These are phyloP conservation scores for Cercospora sp. DNA, from an alignment of 2,329 filamentous ascomycete species.

Conservation along the genomic window DNA sequence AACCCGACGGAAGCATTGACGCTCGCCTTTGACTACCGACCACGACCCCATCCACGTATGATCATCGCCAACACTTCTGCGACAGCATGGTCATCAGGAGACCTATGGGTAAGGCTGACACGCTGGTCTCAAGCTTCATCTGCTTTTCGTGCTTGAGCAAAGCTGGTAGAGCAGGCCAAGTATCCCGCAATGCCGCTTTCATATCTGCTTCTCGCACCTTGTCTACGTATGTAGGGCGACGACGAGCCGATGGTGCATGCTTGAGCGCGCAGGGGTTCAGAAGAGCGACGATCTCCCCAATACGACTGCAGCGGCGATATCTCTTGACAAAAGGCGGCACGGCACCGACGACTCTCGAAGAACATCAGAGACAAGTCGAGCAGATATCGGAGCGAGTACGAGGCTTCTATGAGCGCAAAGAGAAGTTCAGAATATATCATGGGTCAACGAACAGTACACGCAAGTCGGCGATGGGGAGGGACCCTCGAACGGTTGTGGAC, in stretches of 20 bases:
- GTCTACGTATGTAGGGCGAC: conserved; percentile 2
- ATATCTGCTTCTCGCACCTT: conserved; percentile 11
- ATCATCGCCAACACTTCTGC: not conserved
- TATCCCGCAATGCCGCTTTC: conserved; percentile 13
- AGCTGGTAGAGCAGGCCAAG: conserved; percentile 12
- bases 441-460: conserved; percentile 77
- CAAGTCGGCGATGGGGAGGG: conserved; percentile 41
- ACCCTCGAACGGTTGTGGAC: conserved; percentile 56
- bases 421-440: conserved; percentile 73
- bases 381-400: conserved; percentile 50
- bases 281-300: not conserved
- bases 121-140: conserved; percentile 3
- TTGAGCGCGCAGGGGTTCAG: not conserved
- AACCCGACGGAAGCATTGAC: not conserved
- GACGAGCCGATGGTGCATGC: not conserved
- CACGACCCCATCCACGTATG: not conserved
- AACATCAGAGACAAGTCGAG: conserved; percentile 41
- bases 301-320: conserved; percentile 3
- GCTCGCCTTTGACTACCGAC: not conserved
- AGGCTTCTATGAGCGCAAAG: conserved; percentile 52
- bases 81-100: not conserved
- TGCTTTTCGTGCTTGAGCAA: conserved; percentile 14
- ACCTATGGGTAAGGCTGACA: not conserved
- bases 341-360: conserved; percentile 25
- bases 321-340: conserved; percentile 24